Percentiles rank a stretch among this genome's conserved stretches.
These are phyloP conservation scores for Citrus australasica DNA, from an alignment of 345 rosid species.

Conservation along the genomic window DNA sequence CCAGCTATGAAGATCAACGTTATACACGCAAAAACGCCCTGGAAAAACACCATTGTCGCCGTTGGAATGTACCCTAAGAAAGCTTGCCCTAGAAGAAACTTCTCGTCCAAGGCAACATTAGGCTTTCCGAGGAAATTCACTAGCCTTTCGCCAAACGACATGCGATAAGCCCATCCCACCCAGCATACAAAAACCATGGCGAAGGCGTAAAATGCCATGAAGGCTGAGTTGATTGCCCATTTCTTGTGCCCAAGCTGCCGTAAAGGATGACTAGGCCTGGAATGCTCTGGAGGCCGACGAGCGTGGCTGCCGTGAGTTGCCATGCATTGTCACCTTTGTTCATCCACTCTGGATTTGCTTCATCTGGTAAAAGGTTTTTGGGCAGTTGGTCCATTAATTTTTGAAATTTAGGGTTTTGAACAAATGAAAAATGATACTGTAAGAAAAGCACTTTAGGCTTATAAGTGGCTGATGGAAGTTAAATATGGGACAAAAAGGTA, in stretches of 20 bases:
- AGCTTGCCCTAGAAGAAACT: slow-evolving; percentile 30
- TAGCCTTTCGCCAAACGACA: slow-evolving; percentile 49
- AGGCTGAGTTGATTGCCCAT: slow-evolving; percentile 56
- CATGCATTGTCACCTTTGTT: slow-evolving; percentile 52
- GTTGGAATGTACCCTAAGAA: slow-evolving; percentile 34
- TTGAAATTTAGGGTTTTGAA: background rate
- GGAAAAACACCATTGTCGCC: slow-evolving; percentile 52
- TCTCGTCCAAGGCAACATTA: slow-evolving; percentile 31
- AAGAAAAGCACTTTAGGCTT: background rate
- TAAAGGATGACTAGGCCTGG: slow-evolving; percentile 50
- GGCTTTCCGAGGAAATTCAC: slow-evolving; percentile 38
- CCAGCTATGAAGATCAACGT: slow-evolving; percentile 49
- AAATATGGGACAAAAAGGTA: background rate
- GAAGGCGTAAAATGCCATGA: slow-evolving; percentile 55
- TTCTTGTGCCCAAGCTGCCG: slow-evolving; percentile 41
- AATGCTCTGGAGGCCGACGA: slow-evolving; percentile 43
- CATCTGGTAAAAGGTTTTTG: slow-evolving; percentile 29
- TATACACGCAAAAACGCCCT: slow-evolving; percentile 36
- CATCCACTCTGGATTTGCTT: slow-evolving; percentile 46
- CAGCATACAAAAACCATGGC: slow-evolving; percentile 41
- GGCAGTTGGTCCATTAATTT: slow-evolving; percentile 39
- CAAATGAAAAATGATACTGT: background rate
- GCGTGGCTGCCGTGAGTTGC: slow-evolving; percentile 58
- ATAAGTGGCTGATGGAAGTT: background rate
- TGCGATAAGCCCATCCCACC: slow-evolving; percentile 50